Conservation (phyloP, 306 rosid species). For the Parietaria judaica region DNA sequence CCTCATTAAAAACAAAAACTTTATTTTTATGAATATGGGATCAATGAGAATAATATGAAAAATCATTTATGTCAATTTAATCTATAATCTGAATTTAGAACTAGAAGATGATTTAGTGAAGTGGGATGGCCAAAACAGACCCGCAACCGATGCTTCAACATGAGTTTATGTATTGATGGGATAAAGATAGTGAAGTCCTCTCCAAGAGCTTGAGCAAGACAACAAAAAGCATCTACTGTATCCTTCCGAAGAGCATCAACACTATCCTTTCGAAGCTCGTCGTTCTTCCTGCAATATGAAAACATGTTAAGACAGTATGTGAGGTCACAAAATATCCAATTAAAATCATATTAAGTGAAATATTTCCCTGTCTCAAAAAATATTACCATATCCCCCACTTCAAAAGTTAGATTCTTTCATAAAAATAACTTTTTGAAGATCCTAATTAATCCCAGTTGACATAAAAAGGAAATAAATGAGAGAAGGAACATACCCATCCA, state of each 20-base stretch:
- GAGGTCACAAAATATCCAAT: not conserved
- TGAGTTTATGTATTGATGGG: conserved; percentile 81
- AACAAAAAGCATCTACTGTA: conserved; percentile 91
- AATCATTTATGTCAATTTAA: not conserved
- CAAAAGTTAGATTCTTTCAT: no score
- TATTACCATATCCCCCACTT: no score
- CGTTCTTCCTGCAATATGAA: conserved; percentile 56
- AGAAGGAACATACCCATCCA: conserved; percentile 74
- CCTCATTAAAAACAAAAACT: no score
- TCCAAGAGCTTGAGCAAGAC: conserved; percentile 95
- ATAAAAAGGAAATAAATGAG: not conserved
- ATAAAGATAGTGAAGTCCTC: conserved; percentile 93
- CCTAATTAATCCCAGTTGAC: not conserved
- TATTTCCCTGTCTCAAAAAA: not conserved
- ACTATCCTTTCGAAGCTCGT: conserved; percentile 79
- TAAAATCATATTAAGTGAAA: not conserved
- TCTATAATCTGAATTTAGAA: not conserved
- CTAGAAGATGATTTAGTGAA: not conserved
- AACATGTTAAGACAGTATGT: not conserved
- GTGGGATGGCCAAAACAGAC: conserved; percentile 24
- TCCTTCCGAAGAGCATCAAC: conserved; percentile 92
- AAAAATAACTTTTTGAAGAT: no score
- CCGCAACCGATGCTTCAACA: conserved; percentile 68
- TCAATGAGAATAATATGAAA: no score
- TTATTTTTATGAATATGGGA: no score